Base-by-base conservation (phyloP, 2,329 filamentous ascomycete species). In the Cordyceps sp. region DNA sequence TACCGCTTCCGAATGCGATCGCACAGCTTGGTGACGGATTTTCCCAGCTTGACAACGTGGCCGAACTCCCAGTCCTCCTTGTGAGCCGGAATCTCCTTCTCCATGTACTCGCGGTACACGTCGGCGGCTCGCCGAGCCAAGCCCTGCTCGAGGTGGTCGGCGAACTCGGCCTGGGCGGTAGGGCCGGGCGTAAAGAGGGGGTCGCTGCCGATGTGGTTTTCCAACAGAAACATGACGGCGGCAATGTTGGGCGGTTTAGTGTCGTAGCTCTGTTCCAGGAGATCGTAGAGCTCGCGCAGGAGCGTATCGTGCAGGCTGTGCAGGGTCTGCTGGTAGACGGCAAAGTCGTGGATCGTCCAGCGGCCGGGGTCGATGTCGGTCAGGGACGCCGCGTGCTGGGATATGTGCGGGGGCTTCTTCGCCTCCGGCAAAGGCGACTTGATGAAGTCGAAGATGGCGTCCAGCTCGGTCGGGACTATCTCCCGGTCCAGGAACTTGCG, bases 1-100 rank as follows among this genome's bases (percentile, higher is more conserved):
- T 93, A 98, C 30, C 88, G 74, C 57, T 96, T 96, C 52, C 85
- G 78, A 32, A 94, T 92, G 49, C 78, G 82, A 45, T 93, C 78
- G 39, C 80, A 83, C 21, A 94, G 64, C 42, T 82, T 85, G 30
- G 84, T 77, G 5, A 96, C 83, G 1, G 75, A 73, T 49, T 90
- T 83, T 13, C 86, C 85, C 17, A 98, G 69, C 47, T 86, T 73
- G 36, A 94, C 84, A 35, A 96, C 78, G 52, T 96, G 83, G 39
- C 71, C 79, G 50, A 93, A 88, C 42, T 94, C 74, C 86, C 90
- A 94, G 31, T 82, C 69, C 40, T 85, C 74, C 43, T 83, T 77
- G 34, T 78, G 71, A 22, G 79, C 69, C 2, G 86, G 85, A 2
- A 98, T 76, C 45, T 86, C 71, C 38, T 77, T 73, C 36, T 86